A percentile compares a stretch with the other conserved stretches of the same genome.
These are phyloP conservation scores for Exophiala sideris DNA, from an alignment of 2,329 filamentous ascomycete genomes.

Conservation along the genomic window DNA sequence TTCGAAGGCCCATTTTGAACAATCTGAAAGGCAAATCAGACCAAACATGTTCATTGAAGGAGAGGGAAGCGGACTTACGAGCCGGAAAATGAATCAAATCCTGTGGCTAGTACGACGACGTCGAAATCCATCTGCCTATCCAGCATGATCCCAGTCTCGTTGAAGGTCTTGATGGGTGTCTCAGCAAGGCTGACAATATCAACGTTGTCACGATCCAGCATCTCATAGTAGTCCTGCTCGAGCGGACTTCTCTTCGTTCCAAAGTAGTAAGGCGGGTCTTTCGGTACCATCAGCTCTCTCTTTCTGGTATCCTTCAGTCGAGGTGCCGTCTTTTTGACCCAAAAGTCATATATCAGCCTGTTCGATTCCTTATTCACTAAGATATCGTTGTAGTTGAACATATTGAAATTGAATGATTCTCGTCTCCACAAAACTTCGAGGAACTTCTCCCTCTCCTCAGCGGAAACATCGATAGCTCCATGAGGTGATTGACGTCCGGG, in stretches of 20 bases:
- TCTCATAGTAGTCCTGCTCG: slow-evolving; percentile 52
- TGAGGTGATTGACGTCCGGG: slow-evolving; percentile 50
- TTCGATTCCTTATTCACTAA: slow-evolving; percentile 48
- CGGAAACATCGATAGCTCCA: slow-evolving; percentile 57
- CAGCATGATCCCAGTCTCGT: slow-evolving; percentile 9
- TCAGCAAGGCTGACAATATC: slow-evolving; percentile 44
- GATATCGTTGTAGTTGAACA: slow-evolving; percentile 49
- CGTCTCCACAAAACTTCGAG: slow-evolving; percentile 49
- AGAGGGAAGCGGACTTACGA: background rate
- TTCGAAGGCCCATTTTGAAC: slow-evolving; percentile 38
- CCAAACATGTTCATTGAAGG: background rate
- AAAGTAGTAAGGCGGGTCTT: slow-evolving; percentile 52
- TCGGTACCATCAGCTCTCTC: slow-evolving; percentile 53
- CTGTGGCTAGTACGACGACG: slow-evolving; percentile 41
- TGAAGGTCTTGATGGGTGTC: slow-evolving; percentile 29
- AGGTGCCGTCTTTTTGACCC: slow-evolving; percentile 50
- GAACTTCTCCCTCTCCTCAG: slow-evolving; percentile 38
- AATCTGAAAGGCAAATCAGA: slow-evolving; percentile 28
- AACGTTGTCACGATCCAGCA: slow-evolving; percentile 46
- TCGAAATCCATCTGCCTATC: slow-evolving; percentile 35
- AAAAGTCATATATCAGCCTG: slow-evolving; percentile 53
- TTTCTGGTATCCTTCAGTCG: slow-evolving; percentile 51
- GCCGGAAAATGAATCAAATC: slow-evolving; percentile 42
- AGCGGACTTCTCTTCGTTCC: slow-evolving; percentile 51
- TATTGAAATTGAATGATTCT: slow-evolving; percentile 55